phyloP scores from a whole-genome alignment of 495 filamentous ascomycete genomes.

The Daldinia grandis region DNA sequence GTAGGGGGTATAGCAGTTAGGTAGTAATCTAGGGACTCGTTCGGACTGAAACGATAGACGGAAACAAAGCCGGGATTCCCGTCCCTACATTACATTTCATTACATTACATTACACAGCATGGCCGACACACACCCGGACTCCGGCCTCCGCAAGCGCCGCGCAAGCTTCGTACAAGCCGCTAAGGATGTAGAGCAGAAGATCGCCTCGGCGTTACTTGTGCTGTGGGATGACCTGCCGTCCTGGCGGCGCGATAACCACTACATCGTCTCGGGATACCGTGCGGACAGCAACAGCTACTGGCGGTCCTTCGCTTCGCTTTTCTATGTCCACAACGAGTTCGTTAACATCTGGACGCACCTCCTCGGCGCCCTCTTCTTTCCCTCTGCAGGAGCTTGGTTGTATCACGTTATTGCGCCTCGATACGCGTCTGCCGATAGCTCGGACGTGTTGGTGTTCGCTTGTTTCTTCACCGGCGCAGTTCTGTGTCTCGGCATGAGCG shows the following conservation, averaged over 20 bases:
- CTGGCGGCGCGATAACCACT: slow-evolving; percentile 59
- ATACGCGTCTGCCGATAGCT: slow-evolving; percentile 67
- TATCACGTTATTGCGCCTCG: slow-evolving; percentile 64
- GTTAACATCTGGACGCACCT: slow-evolving; percentile 95
- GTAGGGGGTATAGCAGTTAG: neutral
- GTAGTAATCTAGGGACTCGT: neutral
- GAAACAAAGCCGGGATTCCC: neutral
- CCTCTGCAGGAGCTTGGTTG: slow-evolving; percentile 48
- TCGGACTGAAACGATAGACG: neutral
- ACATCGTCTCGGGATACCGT: slow-evolving; percentile 55
- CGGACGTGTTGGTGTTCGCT: slow-evolving; percentile 74
- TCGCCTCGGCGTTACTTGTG: slow-evolving; percentile 44
- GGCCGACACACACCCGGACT: slow-evolving; percentile 15
- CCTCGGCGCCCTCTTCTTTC: slow-evolving; percentile 64
- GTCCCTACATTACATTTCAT: too few species aligned
- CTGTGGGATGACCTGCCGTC: slow-evolving; percentile 55
- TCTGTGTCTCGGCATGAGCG: slow-evolving; percentile 84
- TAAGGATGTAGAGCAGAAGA: slow-evolving; percentile 39
- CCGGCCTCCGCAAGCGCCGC: slow-evolving; percentile 37
- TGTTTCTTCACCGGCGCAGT: slow-evolving; percentile 83
- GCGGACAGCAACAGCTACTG: slow-evolving; percentile 50
- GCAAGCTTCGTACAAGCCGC: slow-evolving; percentile 39
- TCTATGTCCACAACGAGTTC: slow-evolving; percentile 78
- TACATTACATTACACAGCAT: too few species aligned
- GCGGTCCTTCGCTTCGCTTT: slow-evolving; percentile 46